A percentile compares a stretch with the other conserved stretches of the same genome.
These are phyloP conservation scores for Panellus pusillus DNA, from an alignment of 768 basidiomycete genomes.

Conservation along the genomic window DNA sequence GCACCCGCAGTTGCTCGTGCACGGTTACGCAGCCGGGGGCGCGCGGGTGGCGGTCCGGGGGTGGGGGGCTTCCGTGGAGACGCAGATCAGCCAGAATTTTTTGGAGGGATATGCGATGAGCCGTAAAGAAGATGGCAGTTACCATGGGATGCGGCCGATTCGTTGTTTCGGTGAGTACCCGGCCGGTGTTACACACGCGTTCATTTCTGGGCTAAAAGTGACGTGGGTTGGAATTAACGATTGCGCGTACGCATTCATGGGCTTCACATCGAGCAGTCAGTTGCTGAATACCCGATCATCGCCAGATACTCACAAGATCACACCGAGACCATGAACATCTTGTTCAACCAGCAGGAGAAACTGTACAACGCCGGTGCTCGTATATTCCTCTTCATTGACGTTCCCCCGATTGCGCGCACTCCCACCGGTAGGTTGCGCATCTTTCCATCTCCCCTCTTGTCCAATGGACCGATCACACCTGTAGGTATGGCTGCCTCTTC, in stretches of 20 bases:
- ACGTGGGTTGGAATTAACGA: conserved; percentile 73
- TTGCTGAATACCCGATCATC: not conserved
- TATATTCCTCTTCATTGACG: conserved; percentile 60
- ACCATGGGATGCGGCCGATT: conserved; percentile 40
- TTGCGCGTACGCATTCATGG: conserved; percentile 40
- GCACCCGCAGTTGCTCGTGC: conserved; percentile 47
- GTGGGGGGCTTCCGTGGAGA: conserved; percentile 32
- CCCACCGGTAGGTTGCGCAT: conserved; percentile 39
- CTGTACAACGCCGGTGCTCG: conserved; percentile 51
- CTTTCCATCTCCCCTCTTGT: not conserved
- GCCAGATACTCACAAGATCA: conserved; percentile 24
- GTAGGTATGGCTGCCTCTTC: not conserved
- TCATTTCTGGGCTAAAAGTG: conserved; percentile 33
- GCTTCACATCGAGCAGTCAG: not conserved
- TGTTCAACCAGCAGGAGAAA: conserved; percentile 47
- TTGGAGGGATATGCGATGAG: conserved; percentile 36
- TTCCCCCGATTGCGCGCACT: conserved; percentile 54
- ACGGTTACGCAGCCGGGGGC: conserved; percentile 60
- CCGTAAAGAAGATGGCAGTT: conserved; percentile 30
- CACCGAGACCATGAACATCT: conserved; percentile 26
- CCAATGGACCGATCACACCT: not conserved
- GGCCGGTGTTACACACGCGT: no score
- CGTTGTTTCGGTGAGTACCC: conserved; percentile 47
- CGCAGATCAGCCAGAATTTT: conserved; percentile 30
- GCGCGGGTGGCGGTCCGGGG: conserved; percentile 42